Evolutionary conservation across 441 rosid genomes (phyloP).

Genomic region (Theobroma grandiflorum): DNA sequence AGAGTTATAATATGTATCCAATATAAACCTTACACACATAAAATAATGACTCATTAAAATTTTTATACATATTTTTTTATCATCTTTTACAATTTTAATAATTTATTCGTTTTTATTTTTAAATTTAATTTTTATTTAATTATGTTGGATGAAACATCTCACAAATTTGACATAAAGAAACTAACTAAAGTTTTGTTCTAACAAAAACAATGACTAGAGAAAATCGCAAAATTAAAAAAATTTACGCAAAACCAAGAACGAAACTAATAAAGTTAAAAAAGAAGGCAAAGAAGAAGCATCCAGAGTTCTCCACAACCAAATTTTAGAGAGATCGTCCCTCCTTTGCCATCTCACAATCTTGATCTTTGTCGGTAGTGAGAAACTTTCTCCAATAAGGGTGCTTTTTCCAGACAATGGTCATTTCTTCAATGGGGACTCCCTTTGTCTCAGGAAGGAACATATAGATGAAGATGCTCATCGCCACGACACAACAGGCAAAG

Average conservation of each 20-base stretch:
- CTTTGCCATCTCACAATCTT: background rate
- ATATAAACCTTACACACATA: too few species aligned
- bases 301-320: background rate
- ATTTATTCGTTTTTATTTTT: too few species aligned
- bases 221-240: too few species aligned
- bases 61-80: too few species aligned
- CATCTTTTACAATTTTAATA: too few species aligned
- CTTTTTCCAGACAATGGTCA: slow-evolving; percentile 65
- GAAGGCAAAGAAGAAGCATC: background rate
- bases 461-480: slow-evolving; percentile 65
- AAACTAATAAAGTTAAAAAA: background rate
- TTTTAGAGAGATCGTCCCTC: background rate
- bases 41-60: too few species aligned
- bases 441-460: slow-evolving; percentile 81
- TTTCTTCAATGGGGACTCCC: slow-evolving; percentile 85
- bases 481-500: slow-evolving; percentile 66
- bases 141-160: too few species aligned
- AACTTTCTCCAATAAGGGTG: background rate
- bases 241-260: background rate
- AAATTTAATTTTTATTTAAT: too few species aligned
- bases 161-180: too few species aligned
- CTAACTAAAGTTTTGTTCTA: too few species aligned
- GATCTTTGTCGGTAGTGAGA: background rate
- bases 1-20: too few species aligned
- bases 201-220: too few species aligned